These are phyloP conservation scores for Miscanthus sacchariflorus DNA, from an alignment of 202 grass and related monocot species.

Conservation along the genomic window DNA sequence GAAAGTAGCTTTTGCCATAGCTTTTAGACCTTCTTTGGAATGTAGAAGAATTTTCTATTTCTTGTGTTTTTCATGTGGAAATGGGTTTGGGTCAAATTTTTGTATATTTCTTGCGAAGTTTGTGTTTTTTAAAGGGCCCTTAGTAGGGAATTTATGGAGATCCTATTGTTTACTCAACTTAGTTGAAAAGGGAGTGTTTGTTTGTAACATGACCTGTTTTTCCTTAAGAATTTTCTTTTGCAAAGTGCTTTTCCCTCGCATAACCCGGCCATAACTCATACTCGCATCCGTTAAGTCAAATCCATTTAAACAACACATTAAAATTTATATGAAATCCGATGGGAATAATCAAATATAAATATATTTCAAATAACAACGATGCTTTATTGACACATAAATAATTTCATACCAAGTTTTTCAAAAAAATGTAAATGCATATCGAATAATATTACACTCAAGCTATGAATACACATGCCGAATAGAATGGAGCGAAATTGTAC, in stretches of 20 bases:
- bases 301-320: neutral
- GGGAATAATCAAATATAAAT: neutral
- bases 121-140: too few relatives aligned
- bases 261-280: neutral
- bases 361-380: neutral
- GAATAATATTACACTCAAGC: slow-evolving; percentile 38
- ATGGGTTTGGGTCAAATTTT: too few relatives aligned
- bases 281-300: neutral
- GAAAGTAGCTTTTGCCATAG: too few relatives aligned
- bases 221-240: neutral
- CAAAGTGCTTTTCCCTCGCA: neutral
- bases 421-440: neutral
- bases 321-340: neutral
- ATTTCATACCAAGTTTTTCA: neutral
- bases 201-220: too few relatives aligned
- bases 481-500: neutral
- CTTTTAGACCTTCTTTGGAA: too few relatives aligned
- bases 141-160: too few relatives aligned
- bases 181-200: too few relatives aligned
- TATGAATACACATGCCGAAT: neutral
- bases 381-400: neutral
- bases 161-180: too few relatives aligned
- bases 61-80: too few relatives aligned
- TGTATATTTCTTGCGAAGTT: too few relatives aligned
- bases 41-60: too few relatives aligned